These are phyloP conservation scores for Fusarium sp. DNA, from an alignment of 2,329 filamentous ascomycete genomes.

Conservation along the genomic window DNA sequence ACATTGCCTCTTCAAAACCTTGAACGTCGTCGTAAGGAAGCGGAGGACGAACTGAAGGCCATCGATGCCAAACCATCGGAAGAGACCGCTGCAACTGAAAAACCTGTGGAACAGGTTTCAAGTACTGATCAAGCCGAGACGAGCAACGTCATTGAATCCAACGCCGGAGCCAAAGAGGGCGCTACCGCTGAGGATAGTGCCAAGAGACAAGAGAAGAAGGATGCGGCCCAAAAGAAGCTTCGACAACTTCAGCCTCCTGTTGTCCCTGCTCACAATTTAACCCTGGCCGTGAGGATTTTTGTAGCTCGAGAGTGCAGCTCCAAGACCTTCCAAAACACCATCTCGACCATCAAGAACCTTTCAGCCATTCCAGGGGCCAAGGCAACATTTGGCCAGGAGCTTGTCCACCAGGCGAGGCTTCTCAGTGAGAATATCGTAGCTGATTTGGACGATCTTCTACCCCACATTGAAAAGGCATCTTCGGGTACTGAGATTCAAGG, in stretches of 20 bases:
- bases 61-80: slow-evolving; percentile 54
- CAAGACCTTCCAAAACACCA: slow-evolving; percentile 97
- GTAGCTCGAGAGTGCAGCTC: slow-evolving; percentile 96
- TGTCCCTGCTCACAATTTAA: slow-evolving; percentile 89
- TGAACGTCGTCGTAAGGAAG: slow-evolving; percentile 85
- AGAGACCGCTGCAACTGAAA: slow-evolving; percentile 50
- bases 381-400: slow-evolving; percentile 90
- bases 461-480: slow-evolving; percentile 87
- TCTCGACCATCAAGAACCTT: slow-evolving; percentile 98
- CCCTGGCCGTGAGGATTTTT: slow-evolving; percentile 95
- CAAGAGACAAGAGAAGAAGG: slow-evolving; percentile 56
- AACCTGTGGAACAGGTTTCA: slow-evolving; percentile 34
- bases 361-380: slow-evolving; percentile 93
- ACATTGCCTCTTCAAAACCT: slow-evolving; percentile 87
- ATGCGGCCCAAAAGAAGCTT: slow-evolving; percentile 63
- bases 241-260: slow-evolving; percentile 81
- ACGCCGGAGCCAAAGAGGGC: slow-evolving; percentile 49
- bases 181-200: slow-evolving; percentile 43
- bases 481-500: slow-evolving; percentile 96
- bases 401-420: slow-evolving; percentile 86
- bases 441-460: slow-evolving; percentile 86
- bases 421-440: slow-evolving; percentile 86
- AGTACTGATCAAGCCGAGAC: slow-evolving; percentile 53
- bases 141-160: slow-evolving; percentile 25
- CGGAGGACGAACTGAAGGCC: slow-evolving; percentile 66